phyloP scores from a whole-genome alignment of 108 stramenopile species.

The Pinguiococcus pyrenoidosus region DNA sequence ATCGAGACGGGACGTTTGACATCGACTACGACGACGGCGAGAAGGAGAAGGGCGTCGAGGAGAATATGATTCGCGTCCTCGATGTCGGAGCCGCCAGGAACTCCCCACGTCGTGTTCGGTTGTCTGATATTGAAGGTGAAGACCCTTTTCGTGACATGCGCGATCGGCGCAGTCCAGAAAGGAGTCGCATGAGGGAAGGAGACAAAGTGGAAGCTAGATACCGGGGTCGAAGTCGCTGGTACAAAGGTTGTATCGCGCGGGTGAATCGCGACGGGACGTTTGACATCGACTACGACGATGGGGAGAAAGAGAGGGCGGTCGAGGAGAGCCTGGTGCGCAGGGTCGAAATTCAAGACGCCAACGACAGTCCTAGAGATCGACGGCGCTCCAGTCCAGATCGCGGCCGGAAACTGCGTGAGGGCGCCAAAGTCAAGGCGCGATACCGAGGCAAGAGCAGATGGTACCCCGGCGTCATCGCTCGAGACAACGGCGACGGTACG shows the following conservation, averaged over 20 bases:
- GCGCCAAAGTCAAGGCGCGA: conserved; percentile 31
- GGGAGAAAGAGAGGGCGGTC: conserved; percentile 3
- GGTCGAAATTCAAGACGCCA: too few relatives aligned
- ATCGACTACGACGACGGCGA: conserved; percentile 24
- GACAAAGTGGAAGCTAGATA: too few relatives aligned
- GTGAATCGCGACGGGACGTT: conserved; percentile 6
- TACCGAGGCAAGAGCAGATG: conserved; percentile 28
- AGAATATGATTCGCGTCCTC: neutral
- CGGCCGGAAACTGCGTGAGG: too few relatives aligned
- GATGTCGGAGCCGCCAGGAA: too few relatives aligned
- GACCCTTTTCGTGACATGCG: too few relatives aligned
- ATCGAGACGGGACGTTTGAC: conserved; percentile 10
- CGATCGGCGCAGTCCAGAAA: too few relatives aligned
- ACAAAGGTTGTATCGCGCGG: conserved; percentile 4
- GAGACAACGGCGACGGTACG: conserved; percentile 31
- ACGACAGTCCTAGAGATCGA: too few relatives aligned
- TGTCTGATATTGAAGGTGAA: too few relatives aligned
- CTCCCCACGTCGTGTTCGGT: too few relatives aligned
- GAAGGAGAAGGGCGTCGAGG: neutral
- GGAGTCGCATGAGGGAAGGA: too few relatives aligned
- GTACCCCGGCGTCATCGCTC: conserved; percentile 26
- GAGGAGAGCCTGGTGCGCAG: conserved; percentile 16
- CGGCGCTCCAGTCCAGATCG: too few relatives aligned
- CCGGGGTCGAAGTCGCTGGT: neutral
- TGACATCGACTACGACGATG: conserved; percentile 9